phyloP scores from a whole-genome alignment of 2,329 filamentous ascomycete species.

The Berkeleyomyces basicola region DNA sequence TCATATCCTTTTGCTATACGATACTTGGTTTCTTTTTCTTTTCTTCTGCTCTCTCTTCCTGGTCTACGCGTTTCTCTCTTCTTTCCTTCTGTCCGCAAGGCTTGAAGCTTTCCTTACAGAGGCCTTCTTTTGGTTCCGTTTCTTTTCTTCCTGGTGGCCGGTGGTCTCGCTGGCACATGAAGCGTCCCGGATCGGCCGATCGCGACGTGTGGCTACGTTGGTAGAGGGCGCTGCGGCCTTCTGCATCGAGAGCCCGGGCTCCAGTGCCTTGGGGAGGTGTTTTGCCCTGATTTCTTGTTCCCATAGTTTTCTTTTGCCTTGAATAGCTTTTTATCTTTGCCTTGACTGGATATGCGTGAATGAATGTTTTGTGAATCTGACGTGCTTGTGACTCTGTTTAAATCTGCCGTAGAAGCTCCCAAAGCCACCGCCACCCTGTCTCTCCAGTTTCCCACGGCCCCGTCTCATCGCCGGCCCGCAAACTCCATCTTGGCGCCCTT shows the following conservation, averaged over 20 bases:
- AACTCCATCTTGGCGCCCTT: slow-evolving; percentile 13
- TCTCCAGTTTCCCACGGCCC: not conserved
- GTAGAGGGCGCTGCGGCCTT: no score
- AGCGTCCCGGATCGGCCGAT: not conserved
- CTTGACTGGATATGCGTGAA: not conserved
- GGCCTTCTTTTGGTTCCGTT: slow-evolving; percentile 5
- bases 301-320: not conserved
- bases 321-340: not conserved
- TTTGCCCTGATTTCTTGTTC: not conserved
- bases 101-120: slow-evolving; percentile 1
- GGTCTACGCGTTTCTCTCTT: not conserved
- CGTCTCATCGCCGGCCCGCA: not conserved
- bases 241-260: not conserved
- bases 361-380: not conserved
- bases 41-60: not conserved
- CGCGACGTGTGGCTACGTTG: no score
- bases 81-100: slow-evolving; percentile 3
- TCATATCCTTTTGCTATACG: not conserved
- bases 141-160: not conserved
- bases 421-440: not conserved
- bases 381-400: no score
- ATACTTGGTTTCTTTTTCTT: not conserved
- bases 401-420: not conserved
- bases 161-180: not conserved
- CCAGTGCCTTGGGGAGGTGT: not conserved